Percentiles rank a stretch among this genome's conserved stretches.
phyloP scores from a whole-genome alignment of 2,329 filamentous ascomycete species.

The Rhytidhysteron rufulum region DNA sequence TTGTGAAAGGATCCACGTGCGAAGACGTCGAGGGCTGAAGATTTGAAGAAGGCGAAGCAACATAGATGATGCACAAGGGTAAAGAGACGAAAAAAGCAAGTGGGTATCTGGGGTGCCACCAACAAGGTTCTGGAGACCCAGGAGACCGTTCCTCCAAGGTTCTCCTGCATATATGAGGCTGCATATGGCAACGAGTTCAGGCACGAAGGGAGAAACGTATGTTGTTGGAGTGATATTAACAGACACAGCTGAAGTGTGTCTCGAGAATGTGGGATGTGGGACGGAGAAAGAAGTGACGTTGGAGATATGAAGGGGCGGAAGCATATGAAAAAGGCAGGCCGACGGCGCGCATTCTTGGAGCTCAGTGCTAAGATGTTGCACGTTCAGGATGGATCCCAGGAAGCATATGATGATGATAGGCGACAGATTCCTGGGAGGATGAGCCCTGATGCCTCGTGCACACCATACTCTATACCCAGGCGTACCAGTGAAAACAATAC shows the following conservation, averaged over 20 bases:
- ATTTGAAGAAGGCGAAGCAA: no score
- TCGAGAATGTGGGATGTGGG: slow-evolving; percentile 4
- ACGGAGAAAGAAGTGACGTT: background rate
- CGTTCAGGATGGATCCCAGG: no score
- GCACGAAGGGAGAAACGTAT: slow-evolving; percentile 1
- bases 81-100: slow-evolving; percentile 1
- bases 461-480: no score
- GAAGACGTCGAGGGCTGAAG: no score
- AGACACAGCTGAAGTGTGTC: background rate
- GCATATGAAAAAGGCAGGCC: background rate
- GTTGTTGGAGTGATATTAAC: background rate
- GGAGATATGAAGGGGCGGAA: background rate
- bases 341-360: background rate
- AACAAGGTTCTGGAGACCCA: slow-evolving; percentile 2
- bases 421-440: no score
- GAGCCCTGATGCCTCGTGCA: no score
- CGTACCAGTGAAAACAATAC: no score
- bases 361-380: no score
- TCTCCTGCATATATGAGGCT: slow-evolving; percentile 5
- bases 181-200: background rate
- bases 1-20: no score
- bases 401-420: no score
- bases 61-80: background rate
- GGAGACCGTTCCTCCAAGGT: slow-evolving; percentile 1
- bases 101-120: background rate